Percentiles rank a stretch among this genome's conserved stretches.
Conservation (phyloP, 495 filamentous ascomycete species). For the Talaromyces ruber region DNA sequence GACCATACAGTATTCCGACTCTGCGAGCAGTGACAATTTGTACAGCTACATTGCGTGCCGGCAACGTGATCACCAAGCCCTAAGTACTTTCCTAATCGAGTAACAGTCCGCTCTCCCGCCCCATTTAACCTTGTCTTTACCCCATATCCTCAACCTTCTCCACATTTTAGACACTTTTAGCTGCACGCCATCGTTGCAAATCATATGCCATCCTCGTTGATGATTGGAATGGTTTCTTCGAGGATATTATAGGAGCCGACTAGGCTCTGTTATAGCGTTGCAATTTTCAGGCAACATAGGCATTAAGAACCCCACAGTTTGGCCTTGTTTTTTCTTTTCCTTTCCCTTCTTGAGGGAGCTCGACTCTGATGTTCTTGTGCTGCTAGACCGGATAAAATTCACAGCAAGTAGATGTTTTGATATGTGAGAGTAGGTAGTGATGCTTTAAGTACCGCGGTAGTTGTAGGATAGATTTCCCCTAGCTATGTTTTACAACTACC, state of each 20-base stretch:
- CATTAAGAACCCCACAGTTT: background rate
- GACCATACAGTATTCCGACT: background rate
- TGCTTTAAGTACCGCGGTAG: background rate
- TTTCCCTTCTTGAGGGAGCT: no score
- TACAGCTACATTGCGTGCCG: background rate
- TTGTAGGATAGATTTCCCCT: no score
- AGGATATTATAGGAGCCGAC: background rate
- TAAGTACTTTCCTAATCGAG: background rate
- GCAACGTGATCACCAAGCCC: background rate
- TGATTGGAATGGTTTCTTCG: background rate
- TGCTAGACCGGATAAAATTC: background rate
- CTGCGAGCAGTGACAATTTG: background rate
- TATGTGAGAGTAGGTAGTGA: background rate
- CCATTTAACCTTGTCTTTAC: background rate
- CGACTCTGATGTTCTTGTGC: background rate
- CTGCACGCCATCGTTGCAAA: background rate
- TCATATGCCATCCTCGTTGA: background rate
- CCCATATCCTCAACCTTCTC: background rate
- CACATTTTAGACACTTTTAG: background rate
- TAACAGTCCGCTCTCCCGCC: background rate
- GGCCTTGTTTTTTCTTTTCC: background rate
- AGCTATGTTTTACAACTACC: no score
- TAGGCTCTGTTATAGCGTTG: background rate
- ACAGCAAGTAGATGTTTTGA: background rate
- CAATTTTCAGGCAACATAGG: background rate